phyloP scores from a whole-genome alignment of 2,329 filamentous ascomycete genomes.

The Sporothrix inflata region DNA sequence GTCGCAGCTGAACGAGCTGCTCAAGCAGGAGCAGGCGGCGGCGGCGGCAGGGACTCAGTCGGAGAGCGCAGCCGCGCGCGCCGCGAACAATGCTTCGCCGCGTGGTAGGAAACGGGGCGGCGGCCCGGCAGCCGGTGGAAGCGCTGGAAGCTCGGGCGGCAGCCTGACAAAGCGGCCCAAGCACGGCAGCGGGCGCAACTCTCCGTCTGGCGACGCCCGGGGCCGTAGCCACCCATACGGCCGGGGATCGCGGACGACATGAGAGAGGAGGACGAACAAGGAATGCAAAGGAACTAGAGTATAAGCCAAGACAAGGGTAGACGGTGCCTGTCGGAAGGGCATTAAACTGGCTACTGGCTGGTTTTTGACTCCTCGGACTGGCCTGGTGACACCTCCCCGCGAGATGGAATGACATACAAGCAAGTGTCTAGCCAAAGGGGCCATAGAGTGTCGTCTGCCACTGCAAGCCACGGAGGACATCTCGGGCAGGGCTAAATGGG shows the following conservation, averaged over 20 bases:
- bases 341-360: neutral
- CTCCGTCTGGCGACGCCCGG: neutral
- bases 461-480: too few species aligned
- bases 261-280: neutral
- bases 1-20: conserved; percentile 59
- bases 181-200: conserved; percentile 18
- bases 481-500: too few species aligned
- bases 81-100: neutral
- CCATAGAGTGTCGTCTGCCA: too few species aligned
- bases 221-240: conserved; percentile 23
- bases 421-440: too few species aligned
- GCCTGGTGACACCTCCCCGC: neutral
- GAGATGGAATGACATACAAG: neutral
- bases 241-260: conserved; percentile 24
- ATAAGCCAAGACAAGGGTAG: neutral
- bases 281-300: neutral
- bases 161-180: conserved; percentile 31
- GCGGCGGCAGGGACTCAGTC: conserved; percentile 29
- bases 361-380: neutral
- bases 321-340: too few species aligned
- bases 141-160: neutral
- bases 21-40: conserved; percentile 48
- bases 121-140: neutral
- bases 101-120: conserved; percentile 26
- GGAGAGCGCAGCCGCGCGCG: neutral